These are phyloP conservation scores for Salix caprea DNA, from an alignment of 345 rosid species.

Conservation along the genomic window DNA sequence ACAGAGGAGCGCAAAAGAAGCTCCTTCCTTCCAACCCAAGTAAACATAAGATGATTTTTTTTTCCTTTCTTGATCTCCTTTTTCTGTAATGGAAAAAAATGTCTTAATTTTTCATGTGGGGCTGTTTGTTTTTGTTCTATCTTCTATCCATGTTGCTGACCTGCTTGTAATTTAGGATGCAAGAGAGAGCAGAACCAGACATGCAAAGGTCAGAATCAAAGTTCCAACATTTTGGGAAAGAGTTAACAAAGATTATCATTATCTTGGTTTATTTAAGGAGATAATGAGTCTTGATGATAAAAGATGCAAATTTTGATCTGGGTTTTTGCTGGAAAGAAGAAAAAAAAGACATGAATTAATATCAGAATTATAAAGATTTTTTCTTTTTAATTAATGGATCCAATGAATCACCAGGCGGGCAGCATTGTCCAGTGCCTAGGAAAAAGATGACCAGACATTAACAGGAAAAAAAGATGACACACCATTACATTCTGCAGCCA, in stretches of 20 bases:
- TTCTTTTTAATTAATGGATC: conserved; percentile 7
- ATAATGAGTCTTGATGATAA: conserved; percentile 1
- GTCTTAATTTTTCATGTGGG: not conserved
- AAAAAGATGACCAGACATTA: conserved; percentile 84
- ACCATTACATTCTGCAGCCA: conserved; percentile 68
- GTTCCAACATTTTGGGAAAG: conserved; percentile 7
- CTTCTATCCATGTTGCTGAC: conserved; percentile 4
- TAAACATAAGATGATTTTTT: conserved; percentile 3
- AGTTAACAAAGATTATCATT: not conserved
- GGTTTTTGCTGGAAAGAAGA: conserved; percentile 29
- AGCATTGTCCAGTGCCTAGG: conserved; percentile 23
- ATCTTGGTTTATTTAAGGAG: not conserved
- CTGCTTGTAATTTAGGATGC: conserved; percentile 22
- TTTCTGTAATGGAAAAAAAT: not conserved
- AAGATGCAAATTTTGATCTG: conserved; percentile 37
- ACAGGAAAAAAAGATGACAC: conserved; percentile 85
- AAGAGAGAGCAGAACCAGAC: conserved; percentile 10
- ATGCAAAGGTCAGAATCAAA: conserved; percentile 15
- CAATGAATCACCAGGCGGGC: conserved; percentile 23
- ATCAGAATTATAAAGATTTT: not conserved
- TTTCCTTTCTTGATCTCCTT: not conserved
- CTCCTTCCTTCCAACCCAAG: conserved; percentile 35
- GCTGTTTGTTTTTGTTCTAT: not conserved
- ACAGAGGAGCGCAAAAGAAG: conserved; percentile 22
- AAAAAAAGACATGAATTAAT: conserved; percentile 1